Conservation (phyloP, 306 rosid genomes). For the Pueraria montana region DNA sequence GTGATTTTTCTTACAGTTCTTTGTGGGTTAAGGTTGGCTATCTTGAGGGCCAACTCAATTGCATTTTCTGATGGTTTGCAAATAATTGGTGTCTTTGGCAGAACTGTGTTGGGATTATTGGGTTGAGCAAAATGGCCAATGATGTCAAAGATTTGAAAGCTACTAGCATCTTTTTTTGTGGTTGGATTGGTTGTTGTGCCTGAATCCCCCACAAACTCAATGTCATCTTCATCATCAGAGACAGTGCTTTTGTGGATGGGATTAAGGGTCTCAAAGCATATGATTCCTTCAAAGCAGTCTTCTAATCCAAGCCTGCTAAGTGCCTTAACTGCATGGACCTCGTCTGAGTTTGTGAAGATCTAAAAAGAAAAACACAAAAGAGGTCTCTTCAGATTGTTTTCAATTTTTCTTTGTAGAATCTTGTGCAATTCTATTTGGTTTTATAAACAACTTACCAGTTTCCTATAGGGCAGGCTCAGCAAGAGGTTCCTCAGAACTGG, state of each 20-base stretch:
- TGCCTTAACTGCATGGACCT: conserved; percentile 77
- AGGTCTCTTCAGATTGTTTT: conserved; percentile 16
- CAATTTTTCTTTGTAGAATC: not conserved
- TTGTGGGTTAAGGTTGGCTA: conserved; percentile 83
- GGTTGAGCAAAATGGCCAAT: conserved; percentile 72
- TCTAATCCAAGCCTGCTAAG: conserved; percentile 90
- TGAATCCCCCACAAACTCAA: conserved; percentile 73
- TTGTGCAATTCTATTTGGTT: not conserved
- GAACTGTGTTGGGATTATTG: conserved; percentile 51
- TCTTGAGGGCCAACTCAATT: conserved; percentile 78
- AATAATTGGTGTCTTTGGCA: conserved; percentile 89
- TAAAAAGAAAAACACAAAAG: conserved; percentile 30
- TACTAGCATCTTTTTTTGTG: conserved; percentile 39
- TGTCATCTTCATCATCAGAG: conserved; percentile 77
- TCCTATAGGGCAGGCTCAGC: conserved; percentile 79
- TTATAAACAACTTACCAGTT: conserved; percentile 66
- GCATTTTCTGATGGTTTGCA: conserved; percentile 87
- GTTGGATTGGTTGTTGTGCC: conserved; percentile 41
- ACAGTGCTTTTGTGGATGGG: conserved; percentile 64
- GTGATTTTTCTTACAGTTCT: conserved; percentile 73
- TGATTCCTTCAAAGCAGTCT: conserved; percentile 91
- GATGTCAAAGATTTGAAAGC: conserved; percentile 78
- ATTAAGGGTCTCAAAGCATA: conserved; percentile 96
- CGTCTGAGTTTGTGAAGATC: conserved; percentile 98
- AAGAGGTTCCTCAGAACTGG: conserved; percentile 81